Conservation (phyloP, 768 basidiomycete species). For the Lactarius indigo region DNA sequence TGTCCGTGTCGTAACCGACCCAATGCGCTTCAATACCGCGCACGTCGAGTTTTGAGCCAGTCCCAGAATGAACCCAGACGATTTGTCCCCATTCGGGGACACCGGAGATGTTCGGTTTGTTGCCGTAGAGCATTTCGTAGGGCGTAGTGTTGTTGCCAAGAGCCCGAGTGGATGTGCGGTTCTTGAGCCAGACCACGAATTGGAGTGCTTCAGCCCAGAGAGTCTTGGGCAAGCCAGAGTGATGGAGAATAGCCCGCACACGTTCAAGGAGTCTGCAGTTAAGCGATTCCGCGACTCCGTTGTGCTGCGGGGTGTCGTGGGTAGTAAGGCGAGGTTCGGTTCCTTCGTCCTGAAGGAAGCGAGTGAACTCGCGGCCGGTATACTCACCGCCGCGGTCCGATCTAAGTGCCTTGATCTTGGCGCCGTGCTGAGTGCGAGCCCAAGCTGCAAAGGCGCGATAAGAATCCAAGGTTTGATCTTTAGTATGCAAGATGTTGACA, state of each 20-base stretch:
- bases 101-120: conserved; percentile 30
- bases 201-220: conserved; percentile 31
- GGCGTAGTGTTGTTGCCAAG: conserved; percentile 28
- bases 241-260: background rate
- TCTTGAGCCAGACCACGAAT: conserved; percentile 22
- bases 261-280: background rate
- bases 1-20: conserved; percentile 36
- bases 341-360: background rate
- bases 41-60: conserved; percentile 21
- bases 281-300: background rate
- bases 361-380: background rate
- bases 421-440: background rate
- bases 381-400: background rate
- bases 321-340: too few relatives aligned
- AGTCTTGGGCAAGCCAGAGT: conserved; percentile 20
- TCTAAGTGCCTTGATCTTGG: background rate
- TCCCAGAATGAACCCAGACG: conserved; percentile 23
- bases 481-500: background rate
- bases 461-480: background rate
- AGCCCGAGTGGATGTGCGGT: conserved; percentile 21
- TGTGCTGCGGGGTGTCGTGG: background rate
- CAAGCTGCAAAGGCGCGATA: background rate
- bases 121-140: conserved; percentile 25
- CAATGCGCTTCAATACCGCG: conserved; percentile 27
- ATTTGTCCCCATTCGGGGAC: conserved; percentile 17